Evolutionary conservation across 495 filamentous ascomycete species (phyloP).

Genomic region (Penicillium steckii): DNA sequence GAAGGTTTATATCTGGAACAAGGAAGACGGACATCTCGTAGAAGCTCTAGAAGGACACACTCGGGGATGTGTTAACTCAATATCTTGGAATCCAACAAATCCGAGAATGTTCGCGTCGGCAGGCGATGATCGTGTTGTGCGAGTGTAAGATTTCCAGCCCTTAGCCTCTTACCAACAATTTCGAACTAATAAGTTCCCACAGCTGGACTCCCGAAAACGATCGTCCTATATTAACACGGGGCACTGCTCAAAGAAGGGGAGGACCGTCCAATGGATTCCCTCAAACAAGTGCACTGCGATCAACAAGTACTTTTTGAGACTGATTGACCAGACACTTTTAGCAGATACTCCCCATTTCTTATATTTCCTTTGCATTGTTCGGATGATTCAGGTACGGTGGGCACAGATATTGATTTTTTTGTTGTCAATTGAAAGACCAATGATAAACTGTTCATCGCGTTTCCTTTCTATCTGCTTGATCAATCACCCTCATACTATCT

Average conservation of each 20-base stretch:
- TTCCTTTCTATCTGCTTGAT: slow-evolving; percentile 2
- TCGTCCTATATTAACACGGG: slow-evolving; percentile 17
- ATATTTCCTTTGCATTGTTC: neutral
- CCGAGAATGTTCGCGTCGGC: slow-evolving; percentile 87
- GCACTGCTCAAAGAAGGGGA: slow-evolving; percentile 24
- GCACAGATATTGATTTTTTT: neutral
- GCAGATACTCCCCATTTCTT: neutral
- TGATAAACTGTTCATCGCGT: neutral
- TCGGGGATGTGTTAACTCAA: slow-evolving; percentile 79
- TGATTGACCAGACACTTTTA: neutral
- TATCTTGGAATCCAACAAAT: slow-evolving; percentile 84
- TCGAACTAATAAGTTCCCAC: slow-evolving; percentile 20
- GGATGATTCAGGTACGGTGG: neutral
- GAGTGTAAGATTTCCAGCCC: slow-evolving; percentile 62
- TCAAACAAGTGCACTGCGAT: slow-evolving; percentile 43
- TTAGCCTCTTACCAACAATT: neutral
- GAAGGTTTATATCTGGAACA: slow-evolving; percentile 85
- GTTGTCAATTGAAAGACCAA: slow-evolving; percentile 6
- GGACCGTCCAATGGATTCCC: slow-evolving; percentile 34
- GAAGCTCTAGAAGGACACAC: slow-evolving; percentile 73
- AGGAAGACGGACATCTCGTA: slow-evolving; percentile 71
- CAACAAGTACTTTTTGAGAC: slow-evolving; percentile 34
- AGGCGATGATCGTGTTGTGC: slow-evolving; percentile 81
- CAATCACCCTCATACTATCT: neutral
- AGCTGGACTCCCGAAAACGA: slow-evolving; percentile 44